Conservation (phyloP, 331 rosid genomes). For the Arachis monticola region DNA sequence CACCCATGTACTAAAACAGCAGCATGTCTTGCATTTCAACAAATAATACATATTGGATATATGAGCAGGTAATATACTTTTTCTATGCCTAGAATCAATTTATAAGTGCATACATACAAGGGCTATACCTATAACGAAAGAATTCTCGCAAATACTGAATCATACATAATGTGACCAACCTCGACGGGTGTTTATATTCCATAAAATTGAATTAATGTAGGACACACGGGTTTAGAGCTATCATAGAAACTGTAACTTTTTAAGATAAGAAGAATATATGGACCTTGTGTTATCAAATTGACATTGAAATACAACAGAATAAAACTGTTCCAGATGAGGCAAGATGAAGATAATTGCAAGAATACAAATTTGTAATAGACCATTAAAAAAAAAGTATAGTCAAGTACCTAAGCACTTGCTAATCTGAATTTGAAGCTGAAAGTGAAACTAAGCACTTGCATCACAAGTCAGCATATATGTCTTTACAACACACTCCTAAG, state of each 20-base stretch:
- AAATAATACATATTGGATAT: no score
- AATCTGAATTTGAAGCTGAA: constrained; percentile 44
- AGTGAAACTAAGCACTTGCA: constrained; percentile 49
- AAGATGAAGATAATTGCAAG: constrained; percentile 41
- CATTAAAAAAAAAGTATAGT: constrained; percentile 40
- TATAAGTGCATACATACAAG: background rate
- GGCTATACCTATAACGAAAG: background rate
- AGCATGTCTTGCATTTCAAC: background rate
- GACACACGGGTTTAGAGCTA: constrained; percentile 23
- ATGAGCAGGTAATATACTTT: background rate
- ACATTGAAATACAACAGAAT: constrained; percentile 32
- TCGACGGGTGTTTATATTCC: background rate
- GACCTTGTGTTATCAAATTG: constrained; percentile 32
- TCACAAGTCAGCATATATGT: constrained; percentile 48
- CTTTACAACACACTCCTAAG: constrained; percentile 54
- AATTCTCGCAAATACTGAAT: background rate
- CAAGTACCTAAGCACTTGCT: constrained; percentile 50
- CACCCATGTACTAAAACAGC: background rate
- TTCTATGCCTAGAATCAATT: background rate
- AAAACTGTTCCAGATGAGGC: constrained; percentile 30
- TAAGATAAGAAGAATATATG: background rate
- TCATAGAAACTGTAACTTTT: constrained; percentile 21
- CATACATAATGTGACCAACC: background rate
- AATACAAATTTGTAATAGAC: constrained; percentile 39
- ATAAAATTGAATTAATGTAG: background rate